A percentile compares a stretch with the other conserved stretches of the same genome.
These are phyloP conservation scores for Podila verticillata DNA, from an alignment of 192 early-diverging fungal genomes.

Conservation along the genomic window DNA sequence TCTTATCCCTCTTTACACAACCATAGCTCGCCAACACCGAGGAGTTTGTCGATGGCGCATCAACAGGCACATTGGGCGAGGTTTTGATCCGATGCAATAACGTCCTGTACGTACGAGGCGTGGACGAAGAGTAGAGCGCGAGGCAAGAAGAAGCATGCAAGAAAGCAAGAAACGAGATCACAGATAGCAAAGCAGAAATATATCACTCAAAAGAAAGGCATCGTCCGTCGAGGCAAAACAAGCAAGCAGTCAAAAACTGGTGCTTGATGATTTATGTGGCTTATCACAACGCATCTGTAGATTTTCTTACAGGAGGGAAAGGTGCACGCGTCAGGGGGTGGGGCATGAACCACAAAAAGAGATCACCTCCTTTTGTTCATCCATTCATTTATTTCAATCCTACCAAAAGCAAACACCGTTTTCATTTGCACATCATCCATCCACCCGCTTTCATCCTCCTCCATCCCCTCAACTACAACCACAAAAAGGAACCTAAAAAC, in stretches of 20 bases:
- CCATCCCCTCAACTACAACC: not conserved
- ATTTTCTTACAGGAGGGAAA: not conserved
- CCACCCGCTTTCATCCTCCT: not conserved
- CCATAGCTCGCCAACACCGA: slow-evolving; percentile 90
- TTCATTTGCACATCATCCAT: not conserved
- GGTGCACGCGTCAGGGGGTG: not conserved
- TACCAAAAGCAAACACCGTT: too few relatives aligned
- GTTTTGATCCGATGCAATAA: slow-evolving; percentile 95
- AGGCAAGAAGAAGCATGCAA: not conserved
- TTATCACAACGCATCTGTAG: not conserved
- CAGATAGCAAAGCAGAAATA: not conserved
- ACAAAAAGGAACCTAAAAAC: not conserved
- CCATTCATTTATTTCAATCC: not conserved
- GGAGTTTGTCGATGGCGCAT: slow-evolving; percentile 93
- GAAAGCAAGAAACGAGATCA: not conserved
- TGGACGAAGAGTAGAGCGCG: slow-evolving; percentile 57
- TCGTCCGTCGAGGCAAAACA: too few relatives aligned
- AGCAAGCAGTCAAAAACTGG: too few relatives aligned
- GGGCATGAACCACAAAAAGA: not conserved
- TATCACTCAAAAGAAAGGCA: not conserved
- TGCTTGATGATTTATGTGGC: not conserved
- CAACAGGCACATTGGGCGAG: slow-evolving; percentile 89
- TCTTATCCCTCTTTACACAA: not conserved
- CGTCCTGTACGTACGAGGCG: slow-evolving; percentile 80
- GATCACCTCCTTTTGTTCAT: not conserved